Conservation (phyloP, 345 rosid genomes). For the Carallia pectinifolia region DNA sequence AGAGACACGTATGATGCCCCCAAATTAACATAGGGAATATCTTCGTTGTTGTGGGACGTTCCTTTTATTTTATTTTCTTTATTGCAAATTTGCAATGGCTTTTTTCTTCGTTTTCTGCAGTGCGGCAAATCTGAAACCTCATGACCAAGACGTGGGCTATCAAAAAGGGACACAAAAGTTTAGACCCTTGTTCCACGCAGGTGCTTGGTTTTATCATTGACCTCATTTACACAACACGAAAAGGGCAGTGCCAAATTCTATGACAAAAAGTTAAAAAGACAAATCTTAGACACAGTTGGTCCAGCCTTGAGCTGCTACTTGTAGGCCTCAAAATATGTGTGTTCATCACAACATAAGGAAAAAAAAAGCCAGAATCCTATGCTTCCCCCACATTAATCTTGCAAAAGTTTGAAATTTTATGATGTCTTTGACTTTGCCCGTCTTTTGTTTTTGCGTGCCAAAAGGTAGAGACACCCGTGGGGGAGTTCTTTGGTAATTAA, state of each 20-base stretch:
- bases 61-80: too few species aligned
- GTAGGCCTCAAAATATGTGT: too few species aligned
- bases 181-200: slow-evolving; percentile 19
- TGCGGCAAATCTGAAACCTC: neutral
- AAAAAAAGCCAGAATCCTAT: slow-evolving; percentile 22
- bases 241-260: slow-evolving; percentile 15
- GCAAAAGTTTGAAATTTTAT: neutral
- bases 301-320: neutral
- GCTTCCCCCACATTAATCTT: slow-evolving; percentile 10
- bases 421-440: neutral
- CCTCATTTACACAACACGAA: slow-evolving; percentile 23
- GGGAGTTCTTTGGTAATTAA: neutral
- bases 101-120: too few species aligned
- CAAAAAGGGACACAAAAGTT: slow-evolving; percentile 2
- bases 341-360: too few species aligned
- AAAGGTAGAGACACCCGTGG: neutral
- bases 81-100: too few species aligned
- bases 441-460: neutral
- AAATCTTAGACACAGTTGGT: slow-evolving; percentile 4
- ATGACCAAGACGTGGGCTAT: neutral
- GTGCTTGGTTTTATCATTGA: slow-evolving; percentile 23
- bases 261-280: slow-evolving; percentile 12
- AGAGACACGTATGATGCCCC: too few species aligned
- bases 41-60: too few species aligned
- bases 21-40: too few species aligned